Percentiles rank a stretch among this genome's conserved stretches.
Conservation (phyloP, 2,329 filamentous ascomycete genomes). For the Colletotrichum truncatum region DNA sequence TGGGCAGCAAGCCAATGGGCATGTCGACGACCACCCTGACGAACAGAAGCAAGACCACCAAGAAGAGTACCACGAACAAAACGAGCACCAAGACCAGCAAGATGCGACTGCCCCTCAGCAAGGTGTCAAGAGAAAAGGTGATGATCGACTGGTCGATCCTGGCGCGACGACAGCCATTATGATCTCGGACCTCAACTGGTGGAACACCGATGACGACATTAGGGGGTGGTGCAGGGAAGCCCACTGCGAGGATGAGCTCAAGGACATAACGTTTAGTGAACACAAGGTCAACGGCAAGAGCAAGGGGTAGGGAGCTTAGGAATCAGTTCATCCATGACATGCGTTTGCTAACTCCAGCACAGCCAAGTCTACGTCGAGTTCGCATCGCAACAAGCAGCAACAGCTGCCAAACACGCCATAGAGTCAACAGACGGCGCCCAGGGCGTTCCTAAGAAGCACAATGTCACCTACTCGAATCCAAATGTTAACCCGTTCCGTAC, state of each 20-base stretch:
- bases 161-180: slow-evolving; percentile 77
- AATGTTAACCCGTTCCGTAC: slow-evolving; percentile 89
- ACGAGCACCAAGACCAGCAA: slow-evolving; percentile 35
- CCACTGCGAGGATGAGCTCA: slow-evolving; percentile 84
- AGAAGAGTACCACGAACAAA: slow-evolving; percentile 29
- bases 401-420: slow-evolving; percentile 83
- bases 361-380: slow-evolving; percentile 88
- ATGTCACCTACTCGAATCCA: slow-evolving; percentile 79
- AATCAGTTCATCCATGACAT: neutral
- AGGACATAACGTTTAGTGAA: slow-evolving; percentile 95
- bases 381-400: slow-evolving; percentile 82
- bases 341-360: neutral
- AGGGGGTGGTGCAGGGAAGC: slow-evolving; percentile 85
- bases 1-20: slow-evolving; percentile 35
- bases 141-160: slow-evolving; percentile 67
- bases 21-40: slow-evolving; percentile 48
- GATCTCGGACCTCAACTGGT: slow-evolving; percentile 94
- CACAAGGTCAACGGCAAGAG: slow-evolving; percentile 99
- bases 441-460: slow-evolving; percentile 74
- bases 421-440: slow-evolving; percentile 69
- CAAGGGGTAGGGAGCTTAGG: slow-evolving; percentile 79
- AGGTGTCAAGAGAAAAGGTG: slow-evolving; percentile 69
- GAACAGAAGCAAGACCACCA: slow-evolving; percentile 49
- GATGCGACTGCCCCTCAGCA: slow-evolving; percentile 52
- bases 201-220: slow-evolving; percentile 95